Percentiles rank a stretch among this genome's conserved stretches.
Evolutionary conservation across 2,329 filamentous ascomycete species (phyloP).

Genomic region (Colletotrichum lupini): DNA sequence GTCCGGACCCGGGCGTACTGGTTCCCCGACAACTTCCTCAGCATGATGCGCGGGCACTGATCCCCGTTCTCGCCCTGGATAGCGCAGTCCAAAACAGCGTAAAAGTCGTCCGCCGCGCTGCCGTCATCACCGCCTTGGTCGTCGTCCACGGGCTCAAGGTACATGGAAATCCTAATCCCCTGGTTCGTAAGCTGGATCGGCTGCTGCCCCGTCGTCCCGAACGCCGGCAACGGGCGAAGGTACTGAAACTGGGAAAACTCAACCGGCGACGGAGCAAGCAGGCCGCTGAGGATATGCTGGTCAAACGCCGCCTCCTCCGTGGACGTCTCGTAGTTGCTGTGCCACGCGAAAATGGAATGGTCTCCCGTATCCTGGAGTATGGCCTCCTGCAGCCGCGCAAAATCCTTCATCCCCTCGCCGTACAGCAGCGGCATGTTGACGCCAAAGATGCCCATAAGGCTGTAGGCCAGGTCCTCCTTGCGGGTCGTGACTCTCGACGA

Average conservation of each 20-base stretch:
- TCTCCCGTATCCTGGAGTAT: slow-evolving; percentile 38
- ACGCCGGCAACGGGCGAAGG: not conserved
- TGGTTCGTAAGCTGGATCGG: slow-evolving; percentile 5
- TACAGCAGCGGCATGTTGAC: slow-evolving; percentile 43
- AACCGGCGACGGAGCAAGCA: not conserved
- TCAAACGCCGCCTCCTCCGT: not conserved
- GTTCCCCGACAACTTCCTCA: not conserved
- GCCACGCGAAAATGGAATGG: slow-evolving; percentile 10
- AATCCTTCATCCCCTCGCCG: slow-evolving; percentile 41
- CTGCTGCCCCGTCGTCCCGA: slow-evolving; percentile 4
- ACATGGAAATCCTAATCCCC: not conserved
- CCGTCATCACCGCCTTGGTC: not conserved
- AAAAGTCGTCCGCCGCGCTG: not conserved
- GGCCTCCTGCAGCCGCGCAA: slow-evolving; percentile 38
- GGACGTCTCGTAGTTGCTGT: not conserved
- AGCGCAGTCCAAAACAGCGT: not conserved
- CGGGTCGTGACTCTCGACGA: slow-evolving; percentile 38
- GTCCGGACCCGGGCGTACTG: not conserved
- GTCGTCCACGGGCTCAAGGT: not conserved
- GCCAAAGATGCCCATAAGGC: slow-evolving; percentile 42
- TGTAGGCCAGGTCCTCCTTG: slow-evolving; percentile 41
- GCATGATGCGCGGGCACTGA: not conserved
- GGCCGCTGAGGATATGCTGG: not conserved
- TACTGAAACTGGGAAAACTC: not conserved
- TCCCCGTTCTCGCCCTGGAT: not conserved